Evolutionary conservation across 208 protist genomes (phyloP).

Genomic region (Angomonas ambiguus): DNA sequence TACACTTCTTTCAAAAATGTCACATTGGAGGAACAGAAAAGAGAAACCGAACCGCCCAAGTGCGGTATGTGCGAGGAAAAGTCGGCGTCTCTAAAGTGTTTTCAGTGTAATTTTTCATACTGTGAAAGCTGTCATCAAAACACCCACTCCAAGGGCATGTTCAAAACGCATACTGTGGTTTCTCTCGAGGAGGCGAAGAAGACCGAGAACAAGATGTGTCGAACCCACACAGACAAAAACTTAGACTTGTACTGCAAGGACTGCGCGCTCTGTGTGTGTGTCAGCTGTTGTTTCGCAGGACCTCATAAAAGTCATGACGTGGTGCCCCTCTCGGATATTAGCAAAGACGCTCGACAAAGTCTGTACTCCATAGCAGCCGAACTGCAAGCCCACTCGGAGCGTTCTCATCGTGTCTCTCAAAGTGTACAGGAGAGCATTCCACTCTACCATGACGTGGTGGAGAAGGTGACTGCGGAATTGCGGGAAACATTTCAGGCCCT

Average conservation of each 20-base stretch:
- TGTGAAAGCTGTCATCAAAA: constrained; percentile 37
- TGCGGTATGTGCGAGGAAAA: constrained; percentile 70
- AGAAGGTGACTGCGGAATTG: constrained; percentile 25
- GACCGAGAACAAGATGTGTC: constrained; percentile 23
- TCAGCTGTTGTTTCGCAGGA: constrained; percentile 69
- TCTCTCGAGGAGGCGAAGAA: constrained; percentile 25
- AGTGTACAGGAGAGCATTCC: constrained; percentile 13
- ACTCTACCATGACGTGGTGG: constrained; percentile 21
- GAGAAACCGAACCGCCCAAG: neutral
- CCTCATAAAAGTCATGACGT: constrained; percentile 60
- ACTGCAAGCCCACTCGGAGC: constrained; percentile 12
- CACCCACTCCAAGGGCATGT: constrained; percentile 58
- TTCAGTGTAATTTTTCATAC: constrained; percentile 72
- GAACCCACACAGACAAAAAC: constrained; percentile 34
- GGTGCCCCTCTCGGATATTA: constrained; percentile 36
- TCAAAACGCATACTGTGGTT: constrained; percentile 50
- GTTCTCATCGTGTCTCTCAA: neutral
- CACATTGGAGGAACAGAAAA: neutral
- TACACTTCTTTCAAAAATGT: neutral
- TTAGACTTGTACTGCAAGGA: constrained; percentile 71
- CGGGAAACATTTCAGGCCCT: constrained; percentile 28
- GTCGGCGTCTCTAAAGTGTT: constrained; percentile 27
- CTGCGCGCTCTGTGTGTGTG: constrained; percentile 45
- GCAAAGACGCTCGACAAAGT: constrained; percentile 1
- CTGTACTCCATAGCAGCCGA: constrained; percentile 14